Conservation (phyloP, 108 stramenopile species). For the Cyclotella atomus region DNA sequence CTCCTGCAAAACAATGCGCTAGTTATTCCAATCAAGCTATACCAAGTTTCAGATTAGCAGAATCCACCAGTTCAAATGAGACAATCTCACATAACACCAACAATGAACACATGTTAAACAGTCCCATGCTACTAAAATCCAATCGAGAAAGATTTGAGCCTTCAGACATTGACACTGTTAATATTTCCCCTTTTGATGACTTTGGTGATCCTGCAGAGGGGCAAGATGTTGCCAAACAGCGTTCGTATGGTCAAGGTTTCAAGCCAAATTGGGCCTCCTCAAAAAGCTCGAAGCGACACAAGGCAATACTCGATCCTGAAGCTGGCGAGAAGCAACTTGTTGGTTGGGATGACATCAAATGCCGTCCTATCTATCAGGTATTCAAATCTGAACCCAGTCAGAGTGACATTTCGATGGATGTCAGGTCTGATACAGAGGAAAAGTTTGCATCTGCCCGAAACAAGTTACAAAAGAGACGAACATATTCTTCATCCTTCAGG, state of each 20-base stretch:
- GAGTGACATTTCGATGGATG: background rate
- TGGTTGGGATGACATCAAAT: conserved; percentile 32
- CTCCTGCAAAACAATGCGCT: no score
- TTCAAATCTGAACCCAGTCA: background rate
- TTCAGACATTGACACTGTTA: background rate
- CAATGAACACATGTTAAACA: background rate
- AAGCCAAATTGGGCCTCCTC: conserved; percentile 31
- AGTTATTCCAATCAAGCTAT: no score
- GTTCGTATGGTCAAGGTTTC: conserved; percentile 25
- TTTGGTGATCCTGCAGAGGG: background rate
- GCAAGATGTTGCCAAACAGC: conserved; percentile 14
- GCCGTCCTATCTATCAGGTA: conserved; percentile 25
- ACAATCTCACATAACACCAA: no score
- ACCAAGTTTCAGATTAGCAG: no score
- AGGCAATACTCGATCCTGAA: background rate
- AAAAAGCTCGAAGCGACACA: background rate
- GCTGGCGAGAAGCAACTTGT: conserved; percentile 4
- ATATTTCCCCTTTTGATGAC: background rate
- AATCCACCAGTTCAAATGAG: no score
- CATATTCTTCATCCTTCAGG: conserved; percentile 23
- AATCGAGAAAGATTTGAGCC: background rate
- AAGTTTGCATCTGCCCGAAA: background rate
- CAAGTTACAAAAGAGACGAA: conserved; percentile 15
- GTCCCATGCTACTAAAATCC: conserved; percentile 7
- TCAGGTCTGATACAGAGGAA: background rate